A percentile compares a stretch with the other conserved stretches of the same genome.
These are phyloP conservation scores for Chloromonas sp. DNA, from an alignment of 163 green algal species.

Conservation along the genomic window DNA sequence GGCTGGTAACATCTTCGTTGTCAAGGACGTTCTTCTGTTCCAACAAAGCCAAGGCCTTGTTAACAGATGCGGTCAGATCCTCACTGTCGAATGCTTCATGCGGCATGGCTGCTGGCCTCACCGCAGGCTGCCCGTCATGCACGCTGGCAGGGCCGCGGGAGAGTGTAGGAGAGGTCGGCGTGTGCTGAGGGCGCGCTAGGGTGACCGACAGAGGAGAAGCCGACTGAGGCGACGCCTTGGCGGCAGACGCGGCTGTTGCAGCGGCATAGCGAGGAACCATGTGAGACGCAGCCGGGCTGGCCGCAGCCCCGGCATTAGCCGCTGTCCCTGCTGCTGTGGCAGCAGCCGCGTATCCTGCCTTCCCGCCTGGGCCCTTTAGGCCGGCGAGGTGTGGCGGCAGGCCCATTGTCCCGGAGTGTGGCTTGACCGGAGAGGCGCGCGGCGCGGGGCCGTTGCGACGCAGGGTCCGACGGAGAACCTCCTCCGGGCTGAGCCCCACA, in stretches of 20 bases:
- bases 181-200: background rate
- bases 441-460: background rate
- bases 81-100: too few species aligned
- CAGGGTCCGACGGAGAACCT: conserved; percentile 5
- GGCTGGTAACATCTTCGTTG: too few species aligned
- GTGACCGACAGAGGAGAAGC: too few species aligned
- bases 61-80: background rate
- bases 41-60: background rate
- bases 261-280: background rate
- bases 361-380: background rate
- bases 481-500: background rate
- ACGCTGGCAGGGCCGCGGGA: background rate
- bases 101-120: too few species aligned
- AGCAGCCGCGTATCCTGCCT: background rate
- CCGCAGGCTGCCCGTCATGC: background rate
- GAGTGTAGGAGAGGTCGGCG: background rate
- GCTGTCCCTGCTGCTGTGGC: background rate
- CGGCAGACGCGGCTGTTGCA: background rate
- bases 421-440: background rate
- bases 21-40: too few species aligned
- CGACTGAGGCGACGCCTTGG: background rate
- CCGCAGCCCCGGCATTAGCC: background rate
- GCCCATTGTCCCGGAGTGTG: background rate
- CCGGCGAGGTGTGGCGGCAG: conserved; percentile 3
- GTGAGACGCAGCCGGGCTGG: background rate